Conservation (phyloP, 1,284 basidiomycete genomes). For the Earliella scabrosa region DNA sequence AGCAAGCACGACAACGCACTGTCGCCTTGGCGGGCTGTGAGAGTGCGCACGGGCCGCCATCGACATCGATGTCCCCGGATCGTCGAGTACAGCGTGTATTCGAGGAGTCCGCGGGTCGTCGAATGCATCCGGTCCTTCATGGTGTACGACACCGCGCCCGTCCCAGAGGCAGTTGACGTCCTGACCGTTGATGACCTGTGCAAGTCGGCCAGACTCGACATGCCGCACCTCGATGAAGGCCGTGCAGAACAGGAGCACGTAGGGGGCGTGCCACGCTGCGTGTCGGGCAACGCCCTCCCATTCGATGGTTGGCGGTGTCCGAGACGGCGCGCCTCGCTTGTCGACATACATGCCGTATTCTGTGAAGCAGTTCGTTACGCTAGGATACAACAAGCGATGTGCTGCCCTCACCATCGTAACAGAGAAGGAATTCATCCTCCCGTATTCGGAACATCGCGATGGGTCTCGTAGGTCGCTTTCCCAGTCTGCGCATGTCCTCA, state of each 20-base stretch:
- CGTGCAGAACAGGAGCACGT: constrained; percentile 87
- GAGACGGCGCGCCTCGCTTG: constrained; percentile 84
- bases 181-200: constrained; percentile 85
- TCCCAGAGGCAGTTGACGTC: constrained; percentile 93
- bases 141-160: constrained; percentile 60
- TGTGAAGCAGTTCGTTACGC: constrained; percentile 36
- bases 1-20: constrained; percentile 80
- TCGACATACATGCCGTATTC: constrained; percentile 93
- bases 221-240: constrained; percentile 94
- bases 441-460: constrained; percentile 91
- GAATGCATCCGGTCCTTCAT: constrained; percentile 42
- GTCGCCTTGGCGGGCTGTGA: constrained; percentile 49
- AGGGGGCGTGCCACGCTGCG: constrained; percentile 88
- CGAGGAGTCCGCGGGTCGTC: constrained; percentile 67
- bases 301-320: constrained; percentile 77
- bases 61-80: constrained; percentile 43
- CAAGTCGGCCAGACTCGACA: constrained; percentile 81
- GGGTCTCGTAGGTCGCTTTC: constrained; percentile 81
- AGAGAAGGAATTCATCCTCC: constrained; percentile 90
- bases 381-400: background rate
- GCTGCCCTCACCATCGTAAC: constrained; percentile 78
- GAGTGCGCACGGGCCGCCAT: background rate
- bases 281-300: constrained; percentile 93
- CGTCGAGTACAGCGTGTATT: constrained; percentile 76
- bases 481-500: constrained; percentile 76